A percentile compares a stretch with the other conserved stretches of the same genome.
Evolutionary conservation across 495 filamentous ascomycete genomes (phyloP).

Genomic region (Lasiosphaeriaceae sp.): DNA sequence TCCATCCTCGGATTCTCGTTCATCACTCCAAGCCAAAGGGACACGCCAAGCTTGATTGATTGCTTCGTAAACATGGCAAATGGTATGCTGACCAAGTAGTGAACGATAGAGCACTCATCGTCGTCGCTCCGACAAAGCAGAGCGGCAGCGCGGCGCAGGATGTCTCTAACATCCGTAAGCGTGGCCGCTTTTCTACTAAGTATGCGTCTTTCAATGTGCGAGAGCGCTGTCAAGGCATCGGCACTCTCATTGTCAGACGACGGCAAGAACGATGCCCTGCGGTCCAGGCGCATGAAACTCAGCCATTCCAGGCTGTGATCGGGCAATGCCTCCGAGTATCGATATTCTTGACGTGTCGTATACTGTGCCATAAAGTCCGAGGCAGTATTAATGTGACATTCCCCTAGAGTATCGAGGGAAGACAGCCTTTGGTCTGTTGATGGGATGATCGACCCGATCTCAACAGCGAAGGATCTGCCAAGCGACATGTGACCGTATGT

Average conservation of each 20-base stretch:
- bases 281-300: slow-evolving; percentile 50
- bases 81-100: slow-evolving; percentile 84
- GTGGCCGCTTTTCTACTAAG: slow-evolving; percentile 61
- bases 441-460: slow-evolving; percentile 86
- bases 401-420: slow-evolving; percentile 68
- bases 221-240: slow-evolving; percentile 56
- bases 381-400: slow-evolving; percentile 75
- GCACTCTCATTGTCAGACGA: slow-evolving; percentile 45
- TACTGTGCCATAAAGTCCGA: slow-evolving; percentile 97
- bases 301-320: slow-evolving; percentile 61
- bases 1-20: slow-evolving; percentile 92
- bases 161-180: slow-evolving; percentile 72
- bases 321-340: slow-evolving; percentile 66
- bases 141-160: slow-evolving; percentile 76
- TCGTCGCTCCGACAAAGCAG: slow-evolving; percentile 71
- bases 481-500: slow-evolving; percentile 85
- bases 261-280: slow-evolving; percentile 37
- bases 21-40: slow-evolving; percentile 92
- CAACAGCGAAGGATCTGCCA: slow-evolving; percentile 90
- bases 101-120: slow-evolving; percentile 71
- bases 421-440: slow-evolving; percentile 80
- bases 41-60: slow-evolving; percentile 90
- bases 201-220: slow-evolving; percentile 64
- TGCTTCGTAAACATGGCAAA: slow-evolving; percentile 92
- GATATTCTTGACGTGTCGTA: slow-evolving; percentile 93